Evolutionary conservation across 441 rosid species (phyloP), one percentile per base, ranked within the genome.

Genomic region (Bruguiera hainesii): DNA sequence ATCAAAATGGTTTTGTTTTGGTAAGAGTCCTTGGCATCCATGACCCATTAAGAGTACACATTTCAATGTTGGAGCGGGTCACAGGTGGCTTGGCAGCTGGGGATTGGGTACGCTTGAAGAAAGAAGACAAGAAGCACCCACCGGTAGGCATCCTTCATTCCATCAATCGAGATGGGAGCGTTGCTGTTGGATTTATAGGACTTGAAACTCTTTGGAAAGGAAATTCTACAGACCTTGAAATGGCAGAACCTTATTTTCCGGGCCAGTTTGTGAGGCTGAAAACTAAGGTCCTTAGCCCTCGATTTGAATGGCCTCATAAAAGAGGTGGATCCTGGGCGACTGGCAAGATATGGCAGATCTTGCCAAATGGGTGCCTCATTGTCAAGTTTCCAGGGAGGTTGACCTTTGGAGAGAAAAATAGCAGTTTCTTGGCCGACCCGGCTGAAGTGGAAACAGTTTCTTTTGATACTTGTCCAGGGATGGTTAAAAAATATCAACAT

Each of bases 41-140:
- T 73, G 89, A 88, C 69, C 96, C 96, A 0, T 65, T 91, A 69
- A 84, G 89, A 80, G 90, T 89, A 64, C 86, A 84, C 7, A 69
- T 79, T 56, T 83, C 90, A 16, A 80, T 82, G 18, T 78, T 94
- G 56, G 98, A 94, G 70, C 82, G 96, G 60, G 89, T 89, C 58
- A 84, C 85, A n/a, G 71, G 62, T n/a, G 97, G 95, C 67, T 79
- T 94, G 68, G 89, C 96, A 26, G 85, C 83, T 51, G 98, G 98
- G 46, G 93, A 94, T 73, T 94, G 97, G 97, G 92, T 91, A 20
- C 85, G 87, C 51, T 73, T 91, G 73, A 89, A 88, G 91, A 75
- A 84, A 57, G 88, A 82, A 68, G 77, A 82, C 78, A 85, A 81
- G 59, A 84, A 67, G 65, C 89, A 87, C 67, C 89, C 98, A 2